Conservation (phyloP, 2,329 filamentous ascomycete species). For the Thielaviopsis cerberus region DNA sequence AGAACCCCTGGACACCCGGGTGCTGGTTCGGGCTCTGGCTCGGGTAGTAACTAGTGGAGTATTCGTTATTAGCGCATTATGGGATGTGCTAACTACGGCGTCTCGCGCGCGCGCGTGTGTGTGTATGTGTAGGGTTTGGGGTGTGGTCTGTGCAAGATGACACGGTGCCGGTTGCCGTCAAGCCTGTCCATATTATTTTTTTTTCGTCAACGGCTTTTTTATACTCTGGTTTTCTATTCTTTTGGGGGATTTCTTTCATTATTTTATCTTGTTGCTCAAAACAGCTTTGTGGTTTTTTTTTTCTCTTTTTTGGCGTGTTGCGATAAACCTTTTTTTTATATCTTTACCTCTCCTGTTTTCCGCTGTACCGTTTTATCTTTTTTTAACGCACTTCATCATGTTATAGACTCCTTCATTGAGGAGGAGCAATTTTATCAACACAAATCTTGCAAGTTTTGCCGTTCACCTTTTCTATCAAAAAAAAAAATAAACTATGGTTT, state of each 20-base stretch:
- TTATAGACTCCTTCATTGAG: constrained; percentile 9
- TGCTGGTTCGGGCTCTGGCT: constrained; percentile 14
- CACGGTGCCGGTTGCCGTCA: not conserved
- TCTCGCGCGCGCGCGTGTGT: no score
- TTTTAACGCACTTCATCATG: not conserved
- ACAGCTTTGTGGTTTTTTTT: constrained; percentile 6
- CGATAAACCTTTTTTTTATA: not conserved
- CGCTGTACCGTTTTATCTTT: not conserved
- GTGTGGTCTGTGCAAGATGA: not conserved
- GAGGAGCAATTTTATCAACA: not conserved
- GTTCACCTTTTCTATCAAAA: not conserved
- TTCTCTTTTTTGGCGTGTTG: constrained; percentile 6
- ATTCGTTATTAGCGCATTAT: not conserved
- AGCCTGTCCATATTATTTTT: constrained; percentile 13
- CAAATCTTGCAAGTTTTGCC: not conserved
- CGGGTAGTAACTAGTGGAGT: constrained; percentile 23
- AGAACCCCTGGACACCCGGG: constrained; percentile 25
- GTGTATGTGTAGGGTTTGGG: not conserved
- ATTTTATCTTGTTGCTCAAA: constrained; percentile 3
- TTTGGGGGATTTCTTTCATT: not conserved
- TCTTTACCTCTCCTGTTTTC: constrained; percentile 3
- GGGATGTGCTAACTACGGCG: not conserved
- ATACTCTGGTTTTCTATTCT: constrained; percentile 2
- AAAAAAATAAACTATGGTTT: not conserved
- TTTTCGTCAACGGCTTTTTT: constrained; percentile 11